phyloP scores from a whole-genome alignment of 1,139 yeast genomes.

The Geotrichum restrictum region DNA sequence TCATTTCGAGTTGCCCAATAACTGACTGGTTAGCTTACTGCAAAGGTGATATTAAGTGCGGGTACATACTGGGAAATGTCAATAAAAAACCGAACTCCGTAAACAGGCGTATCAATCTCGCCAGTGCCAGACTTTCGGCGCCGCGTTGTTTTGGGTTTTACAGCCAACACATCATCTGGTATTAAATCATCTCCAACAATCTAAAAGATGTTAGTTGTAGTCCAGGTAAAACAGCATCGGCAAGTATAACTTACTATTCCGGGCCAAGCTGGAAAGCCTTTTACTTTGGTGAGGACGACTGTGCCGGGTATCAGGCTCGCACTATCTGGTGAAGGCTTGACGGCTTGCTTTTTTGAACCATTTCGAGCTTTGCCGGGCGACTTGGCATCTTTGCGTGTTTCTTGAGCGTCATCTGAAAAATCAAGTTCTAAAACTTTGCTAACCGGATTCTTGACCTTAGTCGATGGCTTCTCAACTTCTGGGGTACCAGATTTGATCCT shows the following conservation, averaged over 20 bases:
- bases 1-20: constrained; percentile 34
- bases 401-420: no score
- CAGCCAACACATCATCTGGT: constrained; percentile 29
- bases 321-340: background rate
- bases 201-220: constrained; percentile 1
- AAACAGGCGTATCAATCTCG: constrained; percentile 17
- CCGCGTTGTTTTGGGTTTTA: constrained; percentile 29
- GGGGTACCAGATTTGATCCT: no score
- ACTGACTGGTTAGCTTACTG: background rate
- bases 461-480: no score
- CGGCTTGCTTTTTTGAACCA: no score
- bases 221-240: no score
- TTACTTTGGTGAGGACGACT: constrained; percentile 39
- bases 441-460: no score
- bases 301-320: constrained; percentile 30
- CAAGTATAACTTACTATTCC: constrained; percentile 32
- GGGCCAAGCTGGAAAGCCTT: constrained; percentile 43
- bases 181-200: constrained; percentile 23
- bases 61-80: constrained; percentile 26
- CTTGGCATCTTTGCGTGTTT: no score
- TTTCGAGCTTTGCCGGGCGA: no score
- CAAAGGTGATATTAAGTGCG: background rate
- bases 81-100: constrained; percentile 40
- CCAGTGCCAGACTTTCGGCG: constrained; percentile 20
- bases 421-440: no score